Base-by-base conservation (phyloP, 805 yeast genomes). In the Barnettozyma vustinii region DNA sequence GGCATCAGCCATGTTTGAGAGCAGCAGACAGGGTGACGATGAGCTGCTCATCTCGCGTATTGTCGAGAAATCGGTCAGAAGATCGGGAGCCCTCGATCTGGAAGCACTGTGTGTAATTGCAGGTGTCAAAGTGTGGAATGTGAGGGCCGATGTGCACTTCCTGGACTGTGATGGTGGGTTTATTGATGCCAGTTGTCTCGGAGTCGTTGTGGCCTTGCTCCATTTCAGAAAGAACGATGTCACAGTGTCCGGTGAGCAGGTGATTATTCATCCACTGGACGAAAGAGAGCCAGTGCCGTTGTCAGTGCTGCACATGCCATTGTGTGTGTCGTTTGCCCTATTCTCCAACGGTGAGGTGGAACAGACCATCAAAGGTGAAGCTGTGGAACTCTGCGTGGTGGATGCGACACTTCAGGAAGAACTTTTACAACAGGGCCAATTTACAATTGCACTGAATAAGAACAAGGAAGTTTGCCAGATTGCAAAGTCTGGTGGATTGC, bases 101-200 rank as follows among this genome's bases (percentile, higher is more conserved):
- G 99, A 94, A 64, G 80, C 88, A 44, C 69, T 94, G 41, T 92
- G 98, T 69, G 88, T 94, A 41, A 79, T 87, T 20, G 96, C 97
- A 0, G 98, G 97, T 2, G 77, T 81, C 47, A 84, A 88, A 55
- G 90, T 96, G 62, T 94, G 99, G 99, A 76, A 82, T 48, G 73
- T 94, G 12, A 77, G 95, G 50, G 97, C 95, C 0, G 97, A 91
- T 62, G 80, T 94, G 16, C 96, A 90, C 61, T 87, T 87, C 58
- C 68, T 94, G 49, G 85, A 90, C 62, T 89, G 81, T 61, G 99
- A 94, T 66, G 99, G 99, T 39, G 95, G 95, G 18, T 76, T 94
- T 43, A 83, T 91, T 37, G 99, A 94, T 65, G 86, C 89, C 7
- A 84, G 92, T 39, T 87, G 96, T 67, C 75, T 90, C 48, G 98